Conservation (phyloP, 805 yeast species). For the Myxozyma vanderwaltii region DNA sequence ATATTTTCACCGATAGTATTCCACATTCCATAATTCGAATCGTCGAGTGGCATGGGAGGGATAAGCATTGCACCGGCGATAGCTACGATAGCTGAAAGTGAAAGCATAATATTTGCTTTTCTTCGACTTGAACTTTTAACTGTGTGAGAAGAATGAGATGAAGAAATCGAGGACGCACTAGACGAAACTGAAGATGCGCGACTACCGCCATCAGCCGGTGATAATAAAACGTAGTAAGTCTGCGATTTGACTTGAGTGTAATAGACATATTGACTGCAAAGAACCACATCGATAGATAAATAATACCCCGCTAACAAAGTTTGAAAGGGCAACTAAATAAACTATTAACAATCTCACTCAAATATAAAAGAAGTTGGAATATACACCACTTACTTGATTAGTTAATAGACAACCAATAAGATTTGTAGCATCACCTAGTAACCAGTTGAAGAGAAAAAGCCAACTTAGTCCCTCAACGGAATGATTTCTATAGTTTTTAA, state of each 20-base stretch:
- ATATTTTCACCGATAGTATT: background rate
- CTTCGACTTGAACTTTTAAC: constrained; percentile 17
- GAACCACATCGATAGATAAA: constrained; percentile 65
- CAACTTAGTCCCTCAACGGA: constrained; percentile 70
- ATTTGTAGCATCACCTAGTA: constrained; percentile 62
- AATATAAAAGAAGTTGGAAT: background rate
- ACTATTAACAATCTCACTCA: background rate
- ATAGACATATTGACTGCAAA: constrained; percentile 71
- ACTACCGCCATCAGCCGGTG: constrained; percentile 24
- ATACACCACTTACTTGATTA: constrained; percentile 48
- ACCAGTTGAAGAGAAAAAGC: constrained; percentile 63
- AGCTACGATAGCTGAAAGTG: constrained; percentile 30
- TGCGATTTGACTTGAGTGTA: constrained; percentile 48
- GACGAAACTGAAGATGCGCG: constrained; percentile 24
- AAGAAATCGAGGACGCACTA: background rate
- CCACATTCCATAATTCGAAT: background rate
- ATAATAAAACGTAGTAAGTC: constrained; percentile 29
- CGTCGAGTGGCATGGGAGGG: constrained; percentile 10
- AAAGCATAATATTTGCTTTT: constrained; percentile 30
- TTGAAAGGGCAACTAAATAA: constrained; percentile 64
- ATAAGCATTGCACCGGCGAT: constrained; percentile 28
- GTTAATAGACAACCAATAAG: constrained; percentile 74
- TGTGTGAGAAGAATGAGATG: constrained; percentile 20
- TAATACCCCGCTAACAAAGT: constrained; percentile 71
- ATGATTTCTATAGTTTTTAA: constrained; percentile 57